Base-by-base conservation (phyloP, 176 grass and related monocot species). In the Aegilops tauschii region DNA sequence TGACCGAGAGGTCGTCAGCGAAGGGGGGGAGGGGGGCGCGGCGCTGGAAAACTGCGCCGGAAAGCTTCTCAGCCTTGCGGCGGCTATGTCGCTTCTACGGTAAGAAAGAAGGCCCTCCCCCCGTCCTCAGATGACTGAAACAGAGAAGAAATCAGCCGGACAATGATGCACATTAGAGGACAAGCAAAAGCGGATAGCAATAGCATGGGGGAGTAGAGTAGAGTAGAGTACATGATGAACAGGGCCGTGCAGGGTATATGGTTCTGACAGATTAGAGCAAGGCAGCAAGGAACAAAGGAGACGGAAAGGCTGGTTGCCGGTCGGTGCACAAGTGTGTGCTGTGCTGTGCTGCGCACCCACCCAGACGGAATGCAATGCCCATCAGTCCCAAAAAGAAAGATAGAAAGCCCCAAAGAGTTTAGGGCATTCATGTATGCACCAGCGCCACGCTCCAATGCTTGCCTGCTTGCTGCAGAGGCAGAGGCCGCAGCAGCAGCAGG, bases 361-460 rank as follows among this genome's bases (percentile, higher is more conserved):
- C 58, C n/a, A 78, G 54, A 75, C 39, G 84, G 89, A 91, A 91
- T 86, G 72, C 20, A 80, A 91, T 91, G 69, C 85, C 89, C 87
- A 83, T 87, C 84, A 79, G 54, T 69, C 85, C 68, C 82, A 27
- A 49, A 74, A 74, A 17, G 71, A 74, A 14, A 71, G 36, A 39
- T 17, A 21, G 66, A 35, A 37, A 86, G 73, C 5, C 80, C 73
- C 71, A 71, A 40, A 65, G 87, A 4, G 61, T 77, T 82, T 62
- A 82, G 83, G 37, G 83, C 40, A 11, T 42, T 42, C 42, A 12
- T 44, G 42, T 65, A 78, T 21, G 54, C 16, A 0, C 88, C 67
- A 10, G 45, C 10, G 3, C 88, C 69, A 12, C 62, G 61, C 73
- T 25, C 12, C 16, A 50, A 20, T 39, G 31, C 39, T 58, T 34